phyloP scores from a whole-genome alignment of 495 filamentous ascomycete species.

The Penicillium goetzii region DNA sequence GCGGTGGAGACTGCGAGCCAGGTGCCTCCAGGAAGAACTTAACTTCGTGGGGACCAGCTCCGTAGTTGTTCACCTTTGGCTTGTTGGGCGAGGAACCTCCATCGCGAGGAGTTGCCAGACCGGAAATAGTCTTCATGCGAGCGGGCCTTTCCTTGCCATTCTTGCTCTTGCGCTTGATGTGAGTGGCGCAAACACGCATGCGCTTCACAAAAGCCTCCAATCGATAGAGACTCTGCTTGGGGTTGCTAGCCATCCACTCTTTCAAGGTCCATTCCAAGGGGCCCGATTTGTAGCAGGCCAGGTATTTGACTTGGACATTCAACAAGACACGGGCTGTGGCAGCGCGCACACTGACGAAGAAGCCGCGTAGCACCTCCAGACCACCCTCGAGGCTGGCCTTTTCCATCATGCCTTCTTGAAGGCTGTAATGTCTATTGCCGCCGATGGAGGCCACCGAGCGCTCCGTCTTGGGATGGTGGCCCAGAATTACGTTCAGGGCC shows the following conservation, averaged over 20 bases:
- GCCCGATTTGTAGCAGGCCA: slow-evolving; percentile 44
- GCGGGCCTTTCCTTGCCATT: slow-evolving; percentile 37
- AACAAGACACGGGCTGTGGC: slow-evolving; percentile 66
- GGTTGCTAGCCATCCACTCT: slow-evolving; percentile 12
- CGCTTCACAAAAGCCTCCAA: slow-evolving; percentile 52
- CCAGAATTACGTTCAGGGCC: slow-evolving; percentile 59
- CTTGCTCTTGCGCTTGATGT: slow-evolving; percentile 43
- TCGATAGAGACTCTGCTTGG: slow-evolving; percentile 9
- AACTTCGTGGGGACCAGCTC: slow-evolving; percentile 49
- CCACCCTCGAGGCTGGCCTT: slow-evolving; percentile 41
- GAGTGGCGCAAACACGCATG: slow-evolving; percentile 43
- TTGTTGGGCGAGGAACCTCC: slow-evolving; percentile 34
- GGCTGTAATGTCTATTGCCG: slow-evolving; percentile 47
- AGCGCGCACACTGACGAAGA: slow-evolving; percentile 67
- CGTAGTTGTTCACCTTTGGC: slow-evolving; percentile 40
- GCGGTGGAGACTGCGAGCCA: slow-evolving; percentile 7
- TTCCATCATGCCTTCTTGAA: slow-evolving; percentile 32
- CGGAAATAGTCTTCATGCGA: slow-evolving; percentile 49
- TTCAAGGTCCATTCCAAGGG: slow-evolving; percentile 34
- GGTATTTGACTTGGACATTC: slow-evolving; percentile 59
- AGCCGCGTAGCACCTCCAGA: slow-evolving; percentile 62
- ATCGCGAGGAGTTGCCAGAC: slow-evolving; percentile 49
- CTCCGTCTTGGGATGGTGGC: slow-evolving; percentile 43
- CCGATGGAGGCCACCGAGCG: slow-evolving; percentile 38
- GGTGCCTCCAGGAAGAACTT: slow-evolving; percentile 43